Conservation (phyloP, 2,329 filamentous ascomycete species). For the Cladophialophora carrionii region DNA sequence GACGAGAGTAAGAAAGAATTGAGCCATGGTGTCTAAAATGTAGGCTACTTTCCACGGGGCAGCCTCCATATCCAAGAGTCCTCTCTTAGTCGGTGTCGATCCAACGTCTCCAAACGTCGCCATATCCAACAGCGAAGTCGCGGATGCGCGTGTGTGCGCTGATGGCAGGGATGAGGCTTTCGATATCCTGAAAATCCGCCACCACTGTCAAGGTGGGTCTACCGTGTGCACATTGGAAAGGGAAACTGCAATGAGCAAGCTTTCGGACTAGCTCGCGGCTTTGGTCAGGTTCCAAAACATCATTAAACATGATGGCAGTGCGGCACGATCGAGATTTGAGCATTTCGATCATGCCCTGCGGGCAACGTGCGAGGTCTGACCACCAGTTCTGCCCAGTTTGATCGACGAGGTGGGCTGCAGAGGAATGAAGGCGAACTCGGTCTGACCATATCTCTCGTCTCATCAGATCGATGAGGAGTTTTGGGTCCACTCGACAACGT, state of each 20-base stretch:
- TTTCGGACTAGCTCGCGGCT: slow-evolving; percentile 46
- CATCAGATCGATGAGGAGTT: slow-evolving; percentile 72
- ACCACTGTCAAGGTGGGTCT: slow-evolving; percentile 54
- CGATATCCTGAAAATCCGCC: slow-evolving; percentile 41
- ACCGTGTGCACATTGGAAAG: slow-evolving; percentile 57
- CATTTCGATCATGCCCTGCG: slow-evolving; percentile 71
- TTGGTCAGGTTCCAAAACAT: slow-evolving; percentile 46
- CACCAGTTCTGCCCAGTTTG: slow-evolving; percentile 18
- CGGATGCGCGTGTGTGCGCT: background rate
- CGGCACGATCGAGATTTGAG: slow-evolving; percentile 56
- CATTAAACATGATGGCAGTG: slow-evolving; percentile 57
- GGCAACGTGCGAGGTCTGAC: slow-evolving; percentile 65
- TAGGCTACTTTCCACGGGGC: background rate
- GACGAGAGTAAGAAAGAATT: background rate
- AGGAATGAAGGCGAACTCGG: slow-evolving; percentile 31
- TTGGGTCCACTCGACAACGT: slow-evolving; percentile 72
- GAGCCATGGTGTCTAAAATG: background rate
- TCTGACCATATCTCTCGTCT: slow-evolving; percentile 73
- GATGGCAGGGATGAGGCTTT: background rate
- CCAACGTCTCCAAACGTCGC: slow-evolving; percentile 27
- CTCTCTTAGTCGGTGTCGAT: slow-evolving; percentile 16
- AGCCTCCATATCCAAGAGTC: background rate
- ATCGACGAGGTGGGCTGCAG: background rate
- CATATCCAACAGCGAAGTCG: slow-evolving; percentile 24
- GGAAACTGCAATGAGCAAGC: slow-evolving; percentile 50